phyloP scores from a whole-genome alignment of 768 basidiomycete species.

The Hypsizygus marmoreus region DNA sequence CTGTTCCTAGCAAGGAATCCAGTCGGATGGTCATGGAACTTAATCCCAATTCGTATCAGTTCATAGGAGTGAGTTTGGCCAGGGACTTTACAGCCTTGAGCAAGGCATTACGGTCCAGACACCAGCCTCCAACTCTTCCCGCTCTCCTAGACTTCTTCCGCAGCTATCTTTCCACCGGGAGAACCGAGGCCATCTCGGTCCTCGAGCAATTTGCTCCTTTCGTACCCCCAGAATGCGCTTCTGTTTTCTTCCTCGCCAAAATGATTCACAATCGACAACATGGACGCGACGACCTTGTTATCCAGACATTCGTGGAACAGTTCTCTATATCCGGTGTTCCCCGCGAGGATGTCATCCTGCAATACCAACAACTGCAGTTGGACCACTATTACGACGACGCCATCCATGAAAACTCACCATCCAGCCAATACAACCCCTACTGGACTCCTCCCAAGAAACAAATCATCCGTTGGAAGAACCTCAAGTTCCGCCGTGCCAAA shows the following conservation, averaged over 20 bases:
- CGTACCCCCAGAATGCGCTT: conserved; percentile 17
- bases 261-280: conserved; percentile 42
- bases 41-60: too few species aligned
- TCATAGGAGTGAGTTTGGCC: too few species aligned
- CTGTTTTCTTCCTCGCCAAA: conserved; percentile 40
- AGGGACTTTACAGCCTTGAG: conserved; percentile 17
- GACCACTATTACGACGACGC: background rate
- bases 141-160: conserved; percentile 36
- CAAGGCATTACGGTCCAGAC: conserved; percentile 13
- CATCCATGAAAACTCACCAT: conserved; percentile 4
- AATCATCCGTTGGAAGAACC: conserved; percentile 4
- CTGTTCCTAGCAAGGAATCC: too few species aligned
- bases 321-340: conserved; percentile 61
- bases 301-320: conserved; percentile 49
- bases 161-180: conserved; percentile 34
- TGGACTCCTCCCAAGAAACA: conserved; percentile 4
- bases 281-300: conserved; percentile 29
- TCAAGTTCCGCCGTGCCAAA: conserved; percentile 9
- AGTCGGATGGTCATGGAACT: too few species aligned
- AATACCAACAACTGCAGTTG: conserved; percentile 14
- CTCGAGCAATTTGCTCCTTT: conserved; percentile 34
- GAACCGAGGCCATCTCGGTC: conserved; percentile 32
- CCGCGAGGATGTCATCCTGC: conserved; percentile 29
- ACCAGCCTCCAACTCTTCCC: conserved; percentile 24
- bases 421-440: background rate